Percentiles rank a stretch among this genome's conserved stretches.
phyloP scores from a whole-genome alignment of 192 early-diverging fungal species.

The Piromyces finnis region DNA sequence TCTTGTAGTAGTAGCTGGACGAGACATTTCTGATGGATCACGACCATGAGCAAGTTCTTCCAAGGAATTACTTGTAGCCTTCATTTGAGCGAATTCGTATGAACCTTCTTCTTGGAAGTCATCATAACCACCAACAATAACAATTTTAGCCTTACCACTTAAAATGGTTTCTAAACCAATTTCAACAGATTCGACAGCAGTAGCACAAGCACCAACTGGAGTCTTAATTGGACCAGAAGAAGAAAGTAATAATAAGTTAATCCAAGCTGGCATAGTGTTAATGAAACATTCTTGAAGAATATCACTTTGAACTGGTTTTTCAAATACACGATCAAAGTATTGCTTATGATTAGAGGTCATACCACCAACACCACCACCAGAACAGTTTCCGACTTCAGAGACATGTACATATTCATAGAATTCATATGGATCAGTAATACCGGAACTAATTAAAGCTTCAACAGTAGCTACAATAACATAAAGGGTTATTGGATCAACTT shows the following conservation, averaged over 20 bases:
- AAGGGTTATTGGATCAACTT: constrained; percentile 82
- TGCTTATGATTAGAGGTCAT: constrained; percentile 56
- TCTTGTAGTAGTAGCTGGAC: constrained; percentile 77
- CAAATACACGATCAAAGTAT: constrained; percentile 58
- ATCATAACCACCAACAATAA: constrained; percentile 84
- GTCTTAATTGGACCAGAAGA: constrained; percentile 87
- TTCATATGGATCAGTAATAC: constrained; percentile 93
- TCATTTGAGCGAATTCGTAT: constrained; percentile 93
- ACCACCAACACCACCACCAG: constrained; percentile 81
- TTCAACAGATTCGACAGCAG: constrained; percentile 77
- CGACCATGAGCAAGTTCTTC: constrained; percentile 77
- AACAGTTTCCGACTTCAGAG: constrained; percentile 77
- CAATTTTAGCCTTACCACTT: constrained; percentile 77
- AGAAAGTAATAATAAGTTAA: constrained; percentile 88
- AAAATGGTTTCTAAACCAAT: constrained; percentile 79
- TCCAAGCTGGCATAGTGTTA: constrained; percentile 90
- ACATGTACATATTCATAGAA: constrained; percentile 93
- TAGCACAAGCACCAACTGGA: constrained; percentile 84
- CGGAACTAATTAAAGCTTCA: constrained; percentile 73
- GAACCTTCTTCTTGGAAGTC: constrained; percentile 85
- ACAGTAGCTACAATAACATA: constrained; percentile 80
- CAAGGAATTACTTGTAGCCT: constrained; percentile 67
- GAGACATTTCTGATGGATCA: constrained; percentile 69
- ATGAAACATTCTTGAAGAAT: constrained; percentile 92
- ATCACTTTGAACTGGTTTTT: constrained; percentile 74